Base-by-base conservation (phyloP, 2,329 filamentous ascomycete species). In the Verticillium albo-atrum region DNA sequence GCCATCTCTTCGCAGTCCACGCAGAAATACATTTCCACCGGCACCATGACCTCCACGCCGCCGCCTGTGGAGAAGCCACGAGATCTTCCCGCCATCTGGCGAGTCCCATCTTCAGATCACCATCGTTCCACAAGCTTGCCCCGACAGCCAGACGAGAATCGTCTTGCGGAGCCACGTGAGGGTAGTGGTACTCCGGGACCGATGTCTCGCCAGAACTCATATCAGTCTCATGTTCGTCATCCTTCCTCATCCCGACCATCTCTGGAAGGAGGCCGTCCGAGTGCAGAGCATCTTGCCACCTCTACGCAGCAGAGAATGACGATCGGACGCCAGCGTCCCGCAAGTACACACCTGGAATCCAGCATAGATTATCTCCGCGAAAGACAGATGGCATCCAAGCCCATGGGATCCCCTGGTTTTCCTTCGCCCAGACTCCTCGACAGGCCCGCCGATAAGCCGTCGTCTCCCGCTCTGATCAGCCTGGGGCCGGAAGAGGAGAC, bases 291-390 rank as follows among this genome's bases (percentile, higher is more conserved):
- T 7, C 76, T 85, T 9, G 85, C 89, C 30, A 37, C 87, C 9
- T 50, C 42, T 50, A 23, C 20, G 14, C 42, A 50, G 7, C 42
- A 23, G 20, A 50, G 42, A 50, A 50, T 50, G 42, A 20, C 84
- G 86, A 1, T 87, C 83, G 15, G 58, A 63, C 86, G 88, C 62
- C 82, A 86, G 58, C 84, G 94, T 53, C 94, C 94, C 2, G 81
- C 86, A 1, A 97, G 93, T 71, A 90, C 91, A 34, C 91, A 93
- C 70, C 82, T 96, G 3, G 90, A 92, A 66, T 90, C 90, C 0
- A 92, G 89, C 68, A 80, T 95, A 57, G 92, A 96, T 61, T 92
- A 91, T 68, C 79, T 96, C 20, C 88, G 91, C 25, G 92, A 95
- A 66, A 84, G 87, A 56, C 92, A 96, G 69, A 80, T 79, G 25